Percentiles rank a stretch among this genome's conserved stretches.
phyloP scores from a whole-genome alignment of 371 early-diverging fungal genomes.

The Fennellomyces sp. region DNA sequence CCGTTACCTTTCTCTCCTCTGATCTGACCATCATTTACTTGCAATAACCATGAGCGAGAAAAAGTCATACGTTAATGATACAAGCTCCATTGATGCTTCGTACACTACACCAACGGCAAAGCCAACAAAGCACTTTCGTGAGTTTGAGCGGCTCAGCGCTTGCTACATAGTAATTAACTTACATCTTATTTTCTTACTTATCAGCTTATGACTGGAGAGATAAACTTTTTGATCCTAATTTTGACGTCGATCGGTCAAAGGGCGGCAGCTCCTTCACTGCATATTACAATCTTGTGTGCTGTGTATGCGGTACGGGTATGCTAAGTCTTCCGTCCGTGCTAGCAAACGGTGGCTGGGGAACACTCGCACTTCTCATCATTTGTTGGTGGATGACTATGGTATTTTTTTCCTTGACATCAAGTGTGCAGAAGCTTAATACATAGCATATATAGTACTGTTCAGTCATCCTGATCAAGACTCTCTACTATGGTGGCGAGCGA shows the following conservation, averaged over 20 bases:
- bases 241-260: constrained; percentile 12
- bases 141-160: too few species aligned
- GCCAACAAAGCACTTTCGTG: too few species aligned
- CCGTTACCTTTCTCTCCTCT: too few species aligned
- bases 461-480: constrained; percentile 40
- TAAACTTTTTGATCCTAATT: background rate
- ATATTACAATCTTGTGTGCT: constrained; percentile 69
- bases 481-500: constrained; percentile 34
- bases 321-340: constrained; percentile 65
- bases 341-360: constrained; percentile 77
- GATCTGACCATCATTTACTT: too few species aligned
- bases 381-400: constrained; percentile 74
- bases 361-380: constrained; percentile 68
- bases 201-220: background rate
- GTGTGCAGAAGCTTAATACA: too few species aligned
- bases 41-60: too few species aligned
- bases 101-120: too few species aligned
- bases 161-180: too few species aligned
- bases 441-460: constrained; percentile 38
- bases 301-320: constrained; percentile 82
- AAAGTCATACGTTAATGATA: too few species aligned
- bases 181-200: too few species aligned
- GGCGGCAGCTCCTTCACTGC: constrained; percentile 36
- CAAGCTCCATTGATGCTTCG: too few species aligned
- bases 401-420: constrained; percentile 25